Conservation (phyloP, 2,329 filamentous ascomycete species). For the Ophiocordyceps camponoti-floridani region DNA sequence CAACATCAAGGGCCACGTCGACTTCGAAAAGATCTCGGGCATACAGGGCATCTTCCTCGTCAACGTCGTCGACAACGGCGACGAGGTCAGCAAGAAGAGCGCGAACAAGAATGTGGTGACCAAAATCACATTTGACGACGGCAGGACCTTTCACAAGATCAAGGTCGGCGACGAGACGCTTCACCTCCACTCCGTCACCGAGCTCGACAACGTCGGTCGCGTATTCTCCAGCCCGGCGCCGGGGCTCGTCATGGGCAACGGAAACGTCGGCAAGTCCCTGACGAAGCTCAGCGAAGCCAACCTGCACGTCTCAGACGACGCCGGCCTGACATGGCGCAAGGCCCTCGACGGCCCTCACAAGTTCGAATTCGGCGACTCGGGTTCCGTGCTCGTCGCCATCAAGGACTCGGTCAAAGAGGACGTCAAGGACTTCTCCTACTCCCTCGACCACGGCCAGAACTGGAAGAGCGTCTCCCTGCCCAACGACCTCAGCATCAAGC, state of each 20-base stretch:
- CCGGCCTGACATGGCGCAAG: slow-evolving; percentile 67
- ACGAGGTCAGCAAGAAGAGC: slow-evolving; percentile 44
- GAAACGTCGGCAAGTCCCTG: slow-evolving; percentile 68
- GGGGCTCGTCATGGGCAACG: slow-evolving; percentile 83
- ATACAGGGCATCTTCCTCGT: slow-evolving; percentile 88
- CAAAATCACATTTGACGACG: slow-evolving; percentile 89
- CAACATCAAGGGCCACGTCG: slow-evolving; percentile 56
- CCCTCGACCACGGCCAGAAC: slow-evolving; percentile 71
- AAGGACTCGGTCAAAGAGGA: slow-evolving; percentile 50
- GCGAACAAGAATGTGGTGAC: slow-evolving; percentile 53
- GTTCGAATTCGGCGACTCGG: slow-evolving; percentile 91
- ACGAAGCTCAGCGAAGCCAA: slow-evolving; percentile 54
- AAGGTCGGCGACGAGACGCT: slow-evolving; percentile 51
- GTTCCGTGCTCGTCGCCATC: slow-evolving; percentile 72
- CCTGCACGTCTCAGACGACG: slow-evolving; percentile 80
- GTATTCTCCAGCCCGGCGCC: slow-evolving; percentile 90
- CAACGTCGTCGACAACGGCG: slow-evolving; percentile 75
- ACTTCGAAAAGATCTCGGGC: slow-evolving; percentile 84
- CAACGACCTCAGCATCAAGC: slow-evolving; percentile 46
- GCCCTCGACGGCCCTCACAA: slow-evolving; percentile 70
- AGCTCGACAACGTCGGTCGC: slow-evolving; percentile 62
- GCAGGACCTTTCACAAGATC: slow-evolving; percentile 63
- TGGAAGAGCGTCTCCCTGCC: slow-evolving; percentile 62
- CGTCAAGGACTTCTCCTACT: slow-evolving; percentile 47
- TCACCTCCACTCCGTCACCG: slow-evolving; percentile 84